phyloP scores from a whole-genome alignment of 306 rosid species.

The Quercus parvula region DNA sequence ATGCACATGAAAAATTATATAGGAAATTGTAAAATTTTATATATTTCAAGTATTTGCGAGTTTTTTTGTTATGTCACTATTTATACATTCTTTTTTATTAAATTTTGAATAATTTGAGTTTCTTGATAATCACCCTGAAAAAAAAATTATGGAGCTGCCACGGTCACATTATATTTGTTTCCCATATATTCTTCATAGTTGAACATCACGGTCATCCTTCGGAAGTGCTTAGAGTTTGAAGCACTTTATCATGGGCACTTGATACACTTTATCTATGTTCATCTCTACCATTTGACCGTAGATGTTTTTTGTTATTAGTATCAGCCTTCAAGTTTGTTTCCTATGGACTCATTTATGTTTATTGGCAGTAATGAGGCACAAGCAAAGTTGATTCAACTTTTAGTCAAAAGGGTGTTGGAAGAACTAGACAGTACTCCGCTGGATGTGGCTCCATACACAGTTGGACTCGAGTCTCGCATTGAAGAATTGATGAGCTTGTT shows the following conservation, averaged over 20 bases:
- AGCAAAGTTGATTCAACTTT: not conserved
- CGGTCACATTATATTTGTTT: not conserved
- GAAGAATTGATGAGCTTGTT: constrained; percentile 20
- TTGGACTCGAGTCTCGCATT: constrained; percentile 46
- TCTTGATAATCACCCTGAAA: no score
- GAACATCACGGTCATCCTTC: not conserved
- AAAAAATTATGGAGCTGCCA: no score
- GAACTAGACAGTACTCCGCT: constrained; percentile 44
- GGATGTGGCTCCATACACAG: constrained; percentile 27
- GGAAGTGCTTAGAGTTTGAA: not conserved
- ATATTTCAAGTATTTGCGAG: no score
- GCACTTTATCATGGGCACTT: not conserved
- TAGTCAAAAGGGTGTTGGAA: constrained; percentile 33
- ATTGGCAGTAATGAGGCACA: constrained; percentile 19
- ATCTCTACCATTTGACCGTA: not conserved
- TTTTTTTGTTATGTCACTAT: no score
- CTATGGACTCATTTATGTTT: not conserved
- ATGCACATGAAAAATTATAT: no score
- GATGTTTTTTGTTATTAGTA: not conserved
- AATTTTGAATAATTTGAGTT: no score
- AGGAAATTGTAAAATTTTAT: no score
- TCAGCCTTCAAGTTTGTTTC: not conserved
- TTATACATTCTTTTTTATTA: no score
- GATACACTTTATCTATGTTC: no score
- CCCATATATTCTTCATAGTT: no score